Evolutionary conservation across 805 yeast genomes (phyloP), one percentile per base, ranked within the genome.

Genomic region (Candida ficus): DNA sequence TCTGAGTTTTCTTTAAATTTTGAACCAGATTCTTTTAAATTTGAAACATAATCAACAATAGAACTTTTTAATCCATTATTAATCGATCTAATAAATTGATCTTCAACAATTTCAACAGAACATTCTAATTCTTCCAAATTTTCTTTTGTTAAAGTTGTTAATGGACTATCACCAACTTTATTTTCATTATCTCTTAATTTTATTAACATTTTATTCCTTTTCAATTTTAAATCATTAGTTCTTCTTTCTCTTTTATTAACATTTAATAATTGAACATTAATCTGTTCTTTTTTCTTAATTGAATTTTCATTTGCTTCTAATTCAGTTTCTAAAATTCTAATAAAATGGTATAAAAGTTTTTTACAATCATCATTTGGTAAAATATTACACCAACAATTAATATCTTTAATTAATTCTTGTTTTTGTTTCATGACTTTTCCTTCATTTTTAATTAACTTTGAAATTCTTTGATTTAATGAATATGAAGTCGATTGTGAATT

Each of bases 221-320:
- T 59, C 31, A 46, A 41, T 33, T 61, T 57, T 39, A 72, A 58
- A 17, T 67, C 72, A 17, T 56, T 64, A 20, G 67, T 63, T 49
- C 76, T 72, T 42, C 55, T 60, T 54, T 77, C 83, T 42, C 83
- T 61, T 46, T 71, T 70, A 30, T 69, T 60, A 6, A 77, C 74
- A 37, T 67, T 70, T 9, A 58, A 57, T 36, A 77, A 54, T 40
- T 71, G 71, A 13, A 66, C 50, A 43, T 66, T 68, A 27, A 75
- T 57, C 36, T 54, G 63, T 35, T 70, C 75, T 45, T 71, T 58
- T 46, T 66, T 69, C 40, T 73, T 70, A 16, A 65, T 57, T 26
- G 65, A 38, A n/a, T 57, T 60, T 14, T 64, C 67, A 22, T 59
- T 53, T 4, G 61, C 46, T 13, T 64, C 63, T 14, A 62, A 48